Evolutionary conservation across 2,329 filamentous ascomycete genomes (phyloP).

Genomic region (Zasmidium citrigriseum): DNA sequence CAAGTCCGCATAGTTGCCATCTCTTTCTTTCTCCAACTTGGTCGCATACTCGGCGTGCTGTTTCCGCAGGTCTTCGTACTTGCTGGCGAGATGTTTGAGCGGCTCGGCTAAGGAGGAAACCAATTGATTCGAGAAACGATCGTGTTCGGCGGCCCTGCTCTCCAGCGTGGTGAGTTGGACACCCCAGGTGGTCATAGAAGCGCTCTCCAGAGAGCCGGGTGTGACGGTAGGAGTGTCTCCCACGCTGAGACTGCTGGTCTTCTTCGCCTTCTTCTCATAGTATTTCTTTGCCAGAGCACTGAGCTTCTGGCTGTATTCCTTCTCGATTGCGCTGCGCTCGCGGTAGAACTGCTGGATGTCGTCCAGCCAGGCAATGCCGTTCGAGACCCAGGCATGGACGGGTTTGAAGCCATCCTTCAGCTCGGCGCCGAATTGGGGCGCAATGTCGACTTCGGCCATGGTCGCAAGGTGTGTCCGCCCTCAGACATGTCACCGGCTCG

Average conservation of each 20-base stretch:
- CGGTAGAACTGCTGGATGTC: constrained; percentile 98
- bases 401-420: constrained; percentile 98
- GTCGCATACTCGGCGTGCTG: constrained; percentile 84
- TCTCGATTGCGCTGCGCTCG: constrained; percentile 90
- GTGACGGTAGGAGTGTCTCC: constrained; percentile 92
- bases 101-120: constrained; percentile 82
- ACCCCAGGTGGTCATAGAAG: constrained; percentile 94
- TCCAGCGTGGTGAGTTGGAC: constrained; percentile 91
- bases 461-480: neutral
- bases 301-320: constrained; percentile 91
- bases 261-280: constrained; percentile 94
- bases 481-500: neutral
- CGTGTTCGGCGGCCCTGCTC: constrained; percentile 83
- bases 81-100: constrained; percentile 69
- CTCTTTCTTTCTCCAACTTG: constrained; percentile 87
- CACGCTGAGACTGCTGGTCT: constrained; percentile 83
- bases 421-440: constrained; percentile 88
- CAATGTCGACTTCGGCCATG: constrained; percentile 81
- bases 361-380: constrained; percentile 91
- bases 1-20: constrained; percentile 78
- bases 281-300: constrained; percentile 90
- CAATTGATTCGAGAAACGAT: constrained; percentile 77
- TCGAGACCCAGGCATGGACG: constrained; percentile 84
- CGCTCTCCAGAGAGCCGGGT: constrained; percentile 92
- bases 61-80: constrained; percentile 91